Percentiles rank a stretch among this genome's conserved stretches.
Conservation (phyloP, 345 rosid species). For the Aquilaria sinensis region DNA sequence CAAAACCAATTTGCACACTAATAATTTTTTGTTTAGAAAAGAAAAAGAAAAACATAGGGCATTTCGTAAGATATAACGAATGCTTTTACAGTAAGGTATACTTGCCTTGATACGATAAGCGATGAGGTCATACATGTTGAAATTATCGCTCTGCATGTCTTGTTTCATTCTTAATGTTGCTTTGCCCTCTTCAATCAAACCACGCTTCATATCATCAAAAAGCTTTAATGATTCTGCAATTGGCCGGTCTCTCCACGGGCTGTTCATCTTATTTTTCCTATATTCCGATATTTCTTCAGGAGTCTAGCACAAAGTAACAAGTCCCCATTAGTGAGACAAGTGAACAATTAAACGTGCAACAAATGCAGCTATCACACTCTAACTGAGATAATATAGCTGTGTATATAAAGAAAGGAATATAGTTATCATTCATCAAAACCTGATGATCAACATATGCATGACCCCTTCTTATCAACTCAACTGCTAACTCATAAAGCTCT, state of each 20-base stretch:
- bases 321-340: conserved; percentile 2
- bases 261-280: conserved; percentile 87
- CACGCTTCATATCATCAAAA: conserved; percentile 85
- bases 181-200: conserved; percentile 86
- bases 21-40: no score
- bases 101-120: conserved; percentile 97
- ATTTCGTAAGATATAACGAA: neutral
- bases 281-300: conserved; percentile 79
- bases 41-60: no score
- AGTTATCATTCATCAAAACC: conserved; percentile 33
- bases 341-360: neutral
- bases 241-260: conserved; percentile 98
- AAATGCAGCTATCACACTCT: neutral
- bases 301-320: conserved; percentile 36
- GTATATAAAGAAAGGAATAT: neutral
- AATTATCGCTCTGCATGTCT: conserved; percentile 97
- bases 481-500: conserved; percentile 87
- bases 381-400: conserved; percentile 1
- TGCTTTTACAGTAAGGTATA: neutral
- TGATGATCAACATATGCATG: conserved; percentile 99
- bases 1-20: no score
- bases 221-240: conserved; percentile 77
- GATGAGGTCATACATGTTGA: conserved; percentile 92
- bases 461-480: conserved; percentile 82
- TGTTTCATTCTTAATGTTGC: conserved; percentile 98